phyloP scores from a whole-genome alignment of 495 filamentous ascomycete genomes.

The Bryoglossum gracile region DNA sequence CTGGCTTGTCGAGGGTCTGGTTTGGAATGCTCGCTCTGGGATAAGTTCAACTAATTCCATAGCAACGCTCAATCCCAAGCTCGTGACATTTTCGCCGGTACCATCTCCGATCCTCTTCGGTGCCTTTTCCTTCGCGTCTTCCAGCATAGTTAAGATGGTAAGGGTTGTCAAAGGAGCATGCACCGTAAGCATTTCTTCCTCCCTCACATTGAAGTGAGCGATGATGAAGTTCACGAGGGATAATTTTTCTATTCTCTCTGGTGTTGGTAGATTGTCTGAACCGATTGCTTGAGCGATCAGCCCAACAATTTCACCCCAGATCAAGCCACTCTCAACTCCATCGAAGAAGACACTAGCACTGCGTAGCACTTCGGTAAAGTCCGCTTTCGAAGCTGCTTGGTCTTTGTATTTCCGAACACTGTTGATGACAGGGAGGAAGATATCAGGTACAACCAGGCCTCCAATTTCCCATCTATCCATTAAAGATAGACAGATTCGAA shows the following conservation, averaged over 20 bases:
- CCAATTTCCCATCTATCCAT: conserved; percentile 99
- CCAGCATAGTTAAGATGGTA: conserved; percentile 56
- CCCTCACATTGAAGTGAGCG: conserved; percentile 81
- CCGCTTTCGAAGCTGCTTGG: conserved; percentile 47
- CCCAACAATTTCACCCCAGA: conserved; percentile 74
- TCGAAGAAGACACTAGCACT: conserved; percentile 97
- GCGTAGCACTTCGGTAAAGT: conserved; percentile 79
- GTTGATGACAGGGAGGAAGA: conserved; percentile 81
- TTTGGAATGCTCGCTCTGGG: conserved; percentile 61
- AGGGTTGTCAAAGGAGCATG: conserved; percentile 75
- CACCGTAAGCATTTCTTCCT: conserved; percentile 88
- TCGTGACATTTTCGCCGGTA: conserved; percentile 18
- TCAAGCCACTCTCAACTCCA: conserved; percentile 86
- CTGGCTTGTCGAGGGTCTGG: conserved; percentile 27
- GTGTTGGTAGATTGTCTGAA: conserved; percentile 29
- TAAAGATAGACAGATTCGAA: conserved; percentile 83
- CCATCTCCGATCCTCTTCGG: conserved; percentile 2
- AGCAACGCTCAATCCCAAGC: conserved; percentile 44
- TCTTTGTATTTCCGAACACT: conserved; percentile 66
- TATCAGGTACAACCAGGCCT: conserved; percentile 72
- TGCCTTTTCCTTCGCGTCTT: conserved; percentile 32
- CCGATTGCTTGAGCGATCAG: conserved; percentile 52
- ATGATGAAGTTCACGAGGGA: conserved; percentile 75
- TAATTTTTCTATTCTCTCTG: conserved; percentile 50
- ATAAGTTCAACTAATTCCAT: conserved; percentile 55